Evolutionary conservation across 2,329 filamentous ascomycete species (phyloP).

Genomic region (Leptographium galeiforme): DNA sequence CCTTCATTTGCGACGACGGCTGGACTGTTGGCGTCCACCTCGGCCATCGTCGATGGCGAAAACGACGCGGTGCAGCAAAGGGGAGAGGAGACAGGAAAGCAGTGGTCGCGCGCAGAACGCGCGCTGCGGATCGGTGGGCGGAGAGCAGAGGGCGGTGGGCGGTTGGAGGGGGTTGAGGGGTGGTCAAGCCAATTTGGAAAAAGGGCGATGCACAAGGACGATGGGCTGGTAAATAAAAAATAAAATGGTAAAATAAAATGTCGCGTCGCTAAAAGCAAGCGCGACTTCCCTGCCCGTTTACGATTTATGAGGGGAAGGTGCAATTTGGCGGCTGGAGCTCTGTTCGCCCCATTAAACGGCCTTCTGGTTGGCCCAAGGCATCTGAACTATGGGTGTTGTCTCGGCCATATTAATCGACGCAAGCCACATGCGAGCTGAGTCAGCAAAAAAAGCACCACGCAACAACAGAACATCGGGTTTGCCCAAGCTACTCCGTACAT

Average conservation of each 20-base stretch:
- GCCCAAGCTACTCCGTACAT: no score
- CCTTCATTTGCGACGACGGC: background rate
- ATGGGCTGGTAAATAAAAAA: conserved; percentile 2
- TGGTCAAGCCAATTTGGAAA: background rate
- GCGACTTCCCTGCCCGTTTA: conserved; percentile 6
- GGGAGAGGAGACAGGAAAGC: background rate
- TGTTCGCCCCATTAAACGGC: background rate
- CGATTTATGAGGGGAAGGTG: conserved; percentile 1
- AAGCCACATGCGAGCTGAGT: no score
- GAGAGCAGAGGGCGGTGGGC: background rate
- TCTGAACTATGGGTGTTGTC: no score
- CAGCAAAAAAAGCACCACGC: no score
- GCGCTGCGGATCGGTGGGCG: background rate
- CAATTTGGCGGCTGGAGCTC: background rate
- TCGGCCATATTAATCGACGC: no score
- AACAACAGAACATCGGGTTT: no score
- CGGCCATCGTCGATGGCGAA: background rate
- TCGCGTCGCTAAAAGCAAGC: conserved; percentile 12
- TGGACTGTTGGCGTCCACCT: background rate
- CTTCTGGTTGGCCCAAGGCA: background rate
- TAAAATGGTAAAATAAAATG: conserved; percentile 7
- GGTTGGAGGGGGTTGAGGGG: background rate
- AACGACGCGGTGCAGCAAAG: background rate
- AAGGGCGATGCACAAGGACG: background rate
- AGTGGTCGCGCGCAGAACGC: conserved; percentile 1